Conservation (phyloP, 1,284 basidiomycete species). For the Cutaneotrichosporon sp. region DNA sequence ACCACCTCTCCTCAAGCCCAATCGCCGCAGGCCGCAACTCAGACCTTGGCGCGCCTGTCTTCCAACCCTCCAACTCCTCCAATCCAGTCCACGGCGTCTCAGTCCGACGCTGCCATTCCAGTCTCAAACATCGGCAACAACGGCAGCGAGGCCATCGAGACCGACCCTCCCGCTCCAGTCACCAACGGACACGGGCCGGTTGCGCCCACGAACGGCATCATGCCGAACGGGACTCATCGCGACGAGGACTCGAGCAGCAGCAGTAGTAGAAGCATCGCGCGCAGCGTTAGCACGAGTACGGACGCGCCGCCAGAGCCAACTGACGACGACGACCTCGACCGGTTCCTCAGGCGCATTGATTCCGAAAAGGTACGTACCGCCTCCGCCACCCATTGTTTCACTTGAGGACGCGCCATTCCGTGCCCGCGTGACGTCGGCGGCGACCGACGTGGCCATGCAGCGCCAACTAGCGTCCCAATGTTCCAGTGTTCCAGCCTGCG, state of each 20-base stretch:
- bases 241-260: conserved; percentile 13
- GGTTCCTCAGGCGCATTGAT: conserved; percentile 44
- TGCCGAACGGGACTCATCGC: conserved; percentile 4
- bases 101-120: neutral
- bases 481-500: neutral
- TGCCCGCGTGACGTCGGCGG: neutral
- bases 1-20: neutral
- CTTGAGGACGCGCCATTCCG: neutral
- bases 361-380: conserved; percentile 48
- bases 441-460: neutral
- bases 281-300: conserved; percentile 7
- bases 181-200: conserved; percentile 1
- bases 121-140: neutral
- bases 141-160: conserved; percentile 2
- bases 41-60: neutral
- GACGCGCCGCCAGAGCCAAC: conserved; percentile 17
- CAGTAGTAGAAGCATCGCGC: conserved; percentile 12
- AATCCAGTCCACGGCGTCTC: neutral
- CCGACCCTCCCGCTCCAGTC: neutral
- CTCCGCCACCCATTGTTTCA: neutral
- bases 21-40: neutral
- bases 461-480: neutral
- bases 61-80: neutral
- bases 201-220: neutral
- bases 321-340: conserved; percentile 39